Percentiles rank a stretch among this genome's conserved stretches.
phyloP scores from a whole-genome alignment of 1,139 yeast species.

The Scheffersomyces illinoinensis region DNA sequence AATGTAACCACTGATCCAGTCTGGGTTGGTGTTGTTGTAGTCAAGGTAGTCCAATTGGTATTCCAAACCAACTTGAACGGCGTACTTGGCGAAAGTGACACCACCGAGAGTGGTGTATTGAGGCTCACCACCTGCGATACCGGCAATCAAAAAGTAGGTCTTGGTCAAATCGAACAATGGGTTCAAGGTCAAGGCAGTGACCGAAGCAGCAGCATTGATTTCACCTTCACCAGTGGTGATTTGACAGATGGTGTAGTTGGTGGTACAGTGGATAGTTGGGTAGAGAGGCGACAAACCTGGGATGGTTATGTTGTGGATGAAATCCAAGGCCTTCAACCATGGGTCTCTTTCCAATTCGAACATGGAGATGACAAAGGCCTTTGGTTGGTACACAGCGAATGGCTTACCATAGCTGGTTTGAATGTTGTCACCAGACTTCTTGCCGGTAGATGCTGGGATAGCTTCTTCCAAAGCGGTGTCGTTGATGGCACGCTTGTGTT shows the following conservation, averaged over 20 bases:
- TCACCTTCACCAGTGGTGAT: slow-evolving; percentile 71
- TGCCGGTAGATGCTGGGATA: slow-evolving; percentile 14
- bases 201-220: slow-evolving; percentile 64
- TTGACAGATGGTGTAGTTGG: slow-evolving; percentile 57
- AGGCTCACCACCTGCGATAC: slow-evolving; percentile 70
- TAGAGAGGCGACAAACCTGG: slow-evolving; percentile 68
- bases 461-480: slow-evolving; percentile 15
- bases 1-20: slow-evolving; percentile 65
- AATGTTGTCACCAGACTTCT: slow-evolving; percentile 10
- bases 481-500: slow-evolving; percentile 19
- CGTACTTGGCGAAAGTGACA: slow-evolving; percentile 61
- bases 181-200: slow-evolving; percentile 54
- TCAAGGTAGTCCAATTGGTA: slow-evolving; percentile 52
- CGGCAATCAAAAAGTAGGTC: slow-evolving; percentile 64
- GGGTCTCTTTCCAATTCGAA: slow-evolving; percentile 55
- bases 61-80: slow-evolving; percentile 63
- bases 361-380: slow-evolving; percentile 58
- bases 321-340: slow-evolving; percentile 10
- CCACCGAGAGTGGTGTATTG: slow-evolving; percentile 49
- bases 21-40: slow-evolving; percentile 47
- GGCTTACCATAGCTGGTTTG: slow-evolving; percentile 33
- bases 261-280: slow-evolving; percentile 57
- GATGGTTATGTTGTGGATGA: slow-evolving; percentile 44
- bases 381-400: slow-evolving; percentile 49
- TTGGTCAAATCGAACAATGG: slow-evolving; percentile 59